Conservation (phyloP, 2,329 filamentous ascomycete genomes). For the Cladorrhinum sp. region DNA sequence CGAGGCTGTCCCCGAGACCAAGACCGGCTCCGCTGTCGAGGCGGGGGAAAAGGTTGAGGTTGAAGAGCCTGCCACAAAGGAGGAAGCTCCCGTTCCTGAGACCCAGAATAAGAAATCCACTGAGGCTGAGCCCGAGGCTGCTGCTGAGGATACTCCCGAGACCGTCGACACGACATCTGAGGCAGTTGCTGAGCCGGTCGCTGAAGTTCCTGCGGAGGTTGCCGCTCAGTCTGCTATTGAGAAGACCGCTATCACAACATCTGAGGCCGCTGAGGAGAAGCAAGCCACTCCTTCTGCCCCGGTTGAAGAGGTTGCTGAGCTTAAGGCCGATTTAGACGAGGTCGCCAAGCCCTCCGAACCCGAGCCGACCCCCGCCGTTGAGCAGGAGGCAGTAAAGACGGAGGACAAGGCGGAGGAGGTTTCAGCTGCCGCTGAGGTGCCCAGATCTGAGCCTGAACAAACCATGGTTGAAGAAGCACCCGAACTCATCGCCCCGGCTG, state of each 20-base stretch:
- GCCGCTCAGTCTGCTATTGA: not conserved
- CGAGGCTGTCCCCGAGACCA: not conserved
- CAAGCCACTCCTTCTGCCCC: not conserved
- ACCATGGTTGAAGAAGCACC: not conserved
- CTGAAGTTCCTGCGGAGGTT: not conserved
- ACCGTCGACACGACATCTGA: not conserved
- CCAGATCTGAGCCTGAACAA: not conserved
- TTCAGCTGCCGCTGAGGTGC: not conserved
- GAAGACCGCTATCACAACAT: not conserved
- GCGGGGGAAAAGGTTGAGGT: not conserved
- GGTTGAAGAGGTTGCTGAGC: constrained; percentile 6
- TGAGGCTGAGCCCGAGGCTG: not conserved
- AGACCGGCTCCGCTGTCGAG: not conserved
- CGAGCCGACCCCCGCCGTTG: not conserved
- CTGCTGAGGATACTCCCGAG: not conserved
- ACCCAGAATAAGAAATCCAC: not conserved
- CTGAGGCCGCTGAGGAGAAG: not conserved
- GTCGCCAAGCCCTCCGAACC: not conserved
- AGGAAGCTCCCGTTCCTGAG: not conserved
- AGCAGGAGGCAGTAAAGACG: not conserved
- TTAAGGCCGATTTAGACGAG: constrained; percentile 4
- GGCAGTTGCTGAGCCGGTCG: not conserved
- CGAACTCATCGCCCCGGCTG: not conserved
- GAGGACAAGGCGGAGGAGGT: not conserved
- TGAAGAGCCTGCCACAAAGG: not conserved